Conservation (phyloP, 2,329 filamentous ascomycete genomes). For the Trichoderma polysporum region DNA sequence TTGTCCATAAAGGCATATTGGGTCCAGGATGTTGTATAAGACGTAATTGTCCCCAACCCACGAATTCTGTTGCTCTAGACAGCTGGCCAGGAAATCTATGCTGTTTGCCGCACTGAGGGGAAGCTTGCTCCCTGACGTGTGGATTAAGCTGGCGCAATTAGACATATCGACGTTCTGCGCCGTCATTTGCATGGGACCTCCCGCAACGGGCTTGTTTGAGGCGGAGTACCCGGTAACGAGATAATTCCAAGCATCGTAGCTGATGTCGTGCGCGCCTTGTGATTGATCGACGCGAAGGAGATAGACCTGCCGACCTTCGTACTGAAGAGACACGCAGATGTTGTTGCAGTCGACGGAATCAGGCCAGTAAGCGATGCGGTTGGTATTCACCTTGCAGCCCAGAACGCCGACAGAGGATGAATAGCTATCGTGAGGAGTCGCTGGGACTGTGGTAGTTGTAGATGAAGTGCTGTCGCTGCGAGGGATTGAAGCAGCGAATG, state of each 20-base stretch:
- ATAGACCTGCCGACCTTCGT: constrained; percentile 51
- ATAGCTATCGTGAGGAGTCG: constrained; percentile 57
- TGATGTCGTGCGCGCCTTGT: constrained; percentile 56
- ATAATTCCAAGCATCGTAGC: constrained; percentile 63
- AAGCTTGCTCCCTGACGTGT: constrained; percentile 40
- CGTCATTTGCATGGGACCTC: constrained; percentile 50
- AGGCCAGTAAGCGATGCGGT: constrained; percentile 63
- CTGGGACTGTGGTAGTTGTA: constrained; percentile 28
- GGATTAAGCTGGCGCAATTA: constrained; percentile 50
- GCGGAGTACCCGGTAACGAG: constrained; percentile 52
- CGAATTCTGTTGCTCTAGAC: constrained; percentile 40
- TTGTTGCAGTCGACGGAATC: constrained; percentile 53
- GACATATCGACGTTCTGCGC: constrained; percentile 45
- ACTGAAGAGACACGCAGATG: constrained; percentile 54
- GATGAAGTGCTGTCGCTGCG: background rate
- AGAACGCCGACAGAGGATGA: constrained; percentile 59
- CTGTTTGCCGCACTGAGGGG: constrained; percentile 50
- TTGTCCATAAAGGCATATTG: constrained; percentile 46
- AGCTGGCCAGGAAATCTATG: constrained; percentile 53
- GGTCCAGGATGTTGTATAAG: constrained; percentile 53
- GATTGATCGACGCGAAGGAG: constrained; percentile 61
- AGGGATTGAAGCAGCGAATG: constrained; percentile 9
- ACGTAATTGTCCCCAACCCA: constrained; percentile 51
- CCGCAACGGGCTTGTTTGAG: constrained; percentile 44
- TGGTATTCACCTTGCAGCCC: constrained; percentile 61